These are phyloP conservation scores for Ophiostoma tasmaniense DNA, from an alignment of 2,329 filamentous ascomycete genomes.

Conservation along the genomic window DNA sequence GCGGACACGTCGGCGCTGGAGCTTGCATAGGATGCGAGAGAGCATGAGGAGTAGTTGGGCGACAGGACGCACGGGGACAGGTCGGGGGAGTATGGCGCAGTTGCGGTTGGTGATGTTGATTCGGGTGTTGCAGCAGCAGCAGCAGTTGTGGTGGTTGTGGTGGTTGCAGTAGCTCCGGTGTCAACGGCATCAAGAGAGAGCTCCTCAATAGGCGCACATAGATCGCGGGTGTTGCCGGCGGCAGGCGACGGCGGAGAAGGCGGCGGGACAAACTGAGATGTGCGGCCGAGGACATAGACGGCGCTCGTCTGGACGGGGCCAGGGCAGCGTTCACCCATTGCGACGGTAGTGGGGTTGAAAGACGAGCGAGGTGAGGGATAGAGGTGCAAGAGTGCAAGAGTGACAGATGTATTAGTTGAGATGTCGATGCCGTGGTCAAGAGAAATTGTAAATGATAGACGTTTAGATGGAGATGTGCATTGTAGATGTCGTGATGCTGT, in stretches of 20 bases:
- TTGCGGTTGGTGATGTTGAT: conserved; percentile 15
- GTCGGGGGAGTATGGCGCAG: conserved; percentile 12
- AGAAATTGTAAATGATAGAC: too few relatives aligned
- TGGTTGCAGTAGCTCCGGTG: neutral
- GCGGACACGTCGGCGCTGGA: neutral
- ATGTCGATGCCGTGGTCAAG: too few relatives aligned
- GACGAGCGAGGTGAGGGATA: neutral
- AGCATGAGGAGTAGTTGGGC: conserved; percentile 11
- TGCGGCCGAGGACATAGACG: conserved; percentile 37
- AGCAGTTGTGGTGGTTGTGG: neutral
- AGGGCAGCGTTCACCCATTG: conserved; percentile 23
- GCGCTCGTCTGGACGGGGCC: conserved; percentile 43
- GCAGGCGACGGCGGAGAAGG: conserved; percentile 43
- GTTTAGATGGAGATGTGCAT: conserved; percentile 6
- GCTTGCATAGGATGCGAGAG: conserved; percentile 7
- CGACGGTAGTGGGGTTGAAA: neutral
- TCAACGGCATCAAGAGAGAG: conserved; percentile 30
- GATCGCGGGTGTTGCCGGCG: conserved; percentile 26
- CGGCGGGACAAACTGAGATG: conserved; percentile 35
- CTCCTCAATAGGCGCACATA: conserved; percentile 32
- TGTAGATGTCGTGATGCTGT: neutral
- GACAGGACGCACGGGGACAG: conserved; percentile 9
- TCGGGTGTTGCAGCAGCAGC: neutral
- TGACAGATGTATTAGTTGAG: too few relatives aligned
- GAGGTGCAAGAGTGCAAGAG: too few relatives aligned